Base-by-base conservation (phyloP, 108 stramenopile genomes). In the Fistulifera pelliculosa region DNA sequence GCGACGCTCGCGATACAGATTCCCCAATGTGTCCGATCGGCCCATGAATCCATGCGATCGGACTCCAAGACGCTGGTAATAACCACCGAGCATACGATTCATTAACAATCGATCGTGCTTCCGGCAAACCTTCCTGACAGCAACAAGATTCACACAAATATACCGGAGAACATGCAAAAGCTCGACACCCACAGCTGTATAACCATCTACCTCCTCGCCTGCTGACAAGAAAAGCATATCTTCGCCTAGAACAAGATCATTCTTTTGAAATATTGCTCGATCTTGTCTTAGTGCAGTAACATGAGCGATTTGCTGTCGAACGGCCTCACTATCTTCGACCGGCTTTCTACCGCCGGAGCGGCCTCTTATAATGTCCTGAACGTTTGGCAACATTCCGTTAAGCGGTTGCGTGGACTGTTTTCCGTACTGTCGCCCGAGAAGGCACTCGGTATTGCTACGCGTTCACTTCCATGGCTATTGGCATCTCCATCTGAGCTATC, bases 81-180 rank as follows among this genome's bases (percentile, higher is more conserved):
- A 87, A 7, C 80, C 81, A 17, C 90, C 90, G 23, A 92, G 66
- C 90, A 92, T 92, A 43, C 90, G 65, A 65, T 87, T 87, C 27
- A 75, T 67, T 17, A 87, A 61, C 23, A 92, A 70, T 2, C 78
- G 69, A 64, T 92, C 90, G 47, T 92, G 90, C 52, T 92, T 92
- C 17, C 77, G 68, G 53, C 85, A 84, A 41, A 92, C 81, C 54
- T 87, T 87, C n/a, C 90, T 65, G 12, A 87, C 85, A 0, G 84
- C 81, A 24, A 86, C 77, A 22, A 77, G 65, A 68, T 91, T 91
- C 8, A 90, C 62, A 53, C 84, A 86, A 40, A 83, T 84, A 57
- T 65, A 90, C 41, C 78, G 75, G 7, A 90, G 69, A 13, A 90
- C 63, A 54, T 90, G 88, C 56, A 90, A 50, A 13, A 90, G 78